Evolutionary conservation across 169 alveolate genomes (phyloP), one percentile per base, ranked within the genome.

Genomic region (Cryptosporidium andersoni): DNA sequence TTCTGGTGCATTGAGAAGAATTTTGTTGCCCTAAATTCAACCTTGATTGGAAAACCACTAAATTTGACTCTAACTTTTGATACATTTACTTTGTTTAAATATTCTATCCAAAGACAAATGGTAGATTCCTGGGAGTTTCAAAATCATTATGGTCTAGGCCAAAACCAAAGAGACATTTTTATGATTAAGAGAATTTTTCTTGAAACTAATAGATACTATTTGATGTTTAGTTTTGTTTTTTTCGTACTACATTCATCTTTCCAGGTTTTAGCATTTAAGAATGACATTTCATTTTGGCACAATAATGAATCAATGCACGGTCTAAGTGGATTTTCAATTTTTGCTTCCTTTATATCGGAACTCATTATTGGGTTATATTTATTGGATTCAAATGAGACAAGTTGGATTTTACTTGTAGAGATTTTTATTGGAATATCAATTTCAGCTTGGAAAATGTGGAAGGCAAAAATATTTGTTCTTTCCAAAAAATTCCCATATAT

Each of bases 201-300:
- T 91, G 95, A 94, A 49, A 94, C 97, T 36, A 93, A 94, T 81
- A 91, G 92, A 49, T 93, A 94, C 80, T 90, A 92, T 92, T 80
- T 94, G 25, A 88, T 91, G 25, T 94, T 94, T 81, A 93, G 97
- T 39, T 88, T 92, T 34, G 49, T 88, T 12, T 94, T 94, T 80
- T 93, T 94, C 34, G 62, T 93, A n/a, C 90, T 91, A 3, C 97
- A 94, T 90, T 89, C 96, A 4, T 81, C 95, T 51, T 95, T 95
- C 89, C 95, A 97, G 16, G 88, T 92, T 90, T 92, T 94, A 45
- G 98, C 98, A n/a, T 93, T 95, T 85, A 95, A 95, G 88, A 95
- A 94, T 68, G 98, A 97, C 89, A 94, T 97, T 80, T 95, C 93
- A 52, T 97, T 96, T 88, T 97, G 99, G 99, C 90, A 94, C 64